phyloP scores from a whole-genome alignment of 2,329 filamentous ascomycete genomes.

The Oidium heveae region DNA sequence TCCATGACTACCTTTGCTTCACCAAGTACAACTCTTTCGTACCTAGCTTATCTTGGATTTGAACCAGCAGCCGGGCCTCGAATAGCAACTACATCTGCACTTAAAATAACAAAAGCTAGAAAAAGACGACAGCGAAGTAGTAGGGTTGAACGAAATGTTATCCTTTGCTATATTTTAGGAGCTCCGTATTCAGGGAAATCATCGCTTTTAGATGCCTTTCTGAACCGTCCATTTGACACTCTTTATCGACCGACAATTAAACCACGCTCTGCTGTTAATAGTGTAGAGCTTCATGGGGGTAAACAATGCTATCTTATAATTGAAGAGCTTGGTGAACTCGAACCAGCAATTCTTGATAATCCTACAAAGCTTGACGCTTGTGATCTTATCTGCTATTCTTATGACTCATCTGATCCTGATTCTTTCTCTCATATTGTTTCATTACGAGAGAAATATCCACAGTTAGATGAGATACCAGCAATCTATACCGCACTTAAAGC shows the following conservation, averaged over 20 bases:
- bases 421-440: slow-evolving; percentile 81
- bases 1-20: slow-evolving; percentile 98
- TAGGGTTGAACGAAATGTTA: slow-evolving; percentile 78
- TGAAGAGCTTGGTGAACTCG: slow-evolving; percentile 85
- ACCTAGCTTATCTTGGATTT: slow-evolving; percentile 87
- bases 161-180: slow-evolving; percentile 79
- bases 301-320: slow-evolving; percentile 95
- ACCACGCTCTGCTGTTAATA: slow-evolving; percentile 80
- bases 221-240: slow-evolving; percentile 63
- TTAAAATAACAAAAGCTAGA: slow-evolving; percentile 80
- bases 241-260: slow-evolving; percentile 89
- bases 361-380: slow-evolving; percentile 72
- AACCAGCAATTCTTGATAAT: slow-evolving; percentile 84
- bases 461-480: slow-evolving; percentile 69
- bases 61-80: slow-evolving; percentile 57
- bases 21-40: slow-evolving; percentile 83
- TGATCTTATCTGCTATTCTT: slow-evolving; percentile 83
- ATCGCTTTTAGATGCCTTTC: slow-evolving; percentile 68
- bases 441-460: slow-evolving; percentile 51
- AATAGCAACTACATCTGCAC: slow-evolving; percentile 52
- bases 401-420: slow-evolving; percentile 90
- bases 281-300: slow-evolving; percentile 80
- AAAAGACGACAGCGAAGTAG: slow-evolving; percentile 63
- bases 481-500: slow-evolving; percentile 89
- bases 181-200: slow-evolving; percentile 76